Evolutionary conservation across 148 eudicot species (phyloP).

Genomic region (Euryodendron excelsum): DNA sequence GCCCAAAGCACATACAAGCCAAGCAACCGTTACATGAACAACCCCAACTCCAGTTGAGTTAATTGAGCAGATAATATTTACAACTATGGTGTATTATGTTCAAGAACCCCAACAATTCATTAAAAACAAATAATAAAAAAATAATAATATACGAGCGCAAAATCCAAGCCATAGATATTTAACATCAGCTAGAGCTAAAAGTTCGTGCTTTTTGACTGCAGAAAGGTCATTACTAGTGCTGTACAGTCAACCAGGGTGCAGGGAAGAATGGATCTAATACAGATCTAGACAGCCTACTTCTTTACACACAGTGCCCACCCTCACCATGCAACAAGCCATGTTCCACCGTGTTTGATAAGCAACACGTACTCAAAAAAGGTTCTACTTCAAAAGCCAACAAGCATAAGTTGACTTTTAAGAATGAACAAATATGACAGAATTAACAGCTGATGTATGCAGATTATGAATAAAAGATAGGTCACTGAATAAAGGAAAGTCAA

Average conservation of each 20-base stretch:
- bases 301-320: neutral
- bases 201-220: neutral
- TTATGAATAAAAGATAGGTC: neutral
- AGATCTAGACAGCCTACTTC: neutral
- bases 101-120: neutral
- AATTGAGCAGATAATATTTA: neutral
- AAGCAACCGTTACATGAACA: neutral
- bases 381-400: neutral
- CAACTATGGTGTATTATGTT: neutral
- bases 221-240: neutral
- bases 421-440: neutral
- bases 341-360: neutral
- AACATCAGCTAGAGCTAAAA: neutral
- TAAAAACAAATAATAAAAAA: neutral
- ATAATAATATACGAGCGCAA: neutral
- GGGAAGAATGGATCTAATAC: neutral
- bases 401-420: neutral
- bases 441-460: neutral
- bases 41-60: neutral
- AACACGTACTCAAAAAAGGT: neutral
- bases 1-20: neutral
- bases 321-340: neutral
- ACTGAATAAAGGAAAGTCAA: neutral
- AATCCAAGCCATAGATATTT: neutral
- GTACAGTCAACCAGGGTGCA: neutral